A percentile compares a stretch with the other conserved stretches of the same genome.
Conservation (phyloP, 1,284 basidiomycete genomes). For the Ceratobasidium sp. region DNA sequence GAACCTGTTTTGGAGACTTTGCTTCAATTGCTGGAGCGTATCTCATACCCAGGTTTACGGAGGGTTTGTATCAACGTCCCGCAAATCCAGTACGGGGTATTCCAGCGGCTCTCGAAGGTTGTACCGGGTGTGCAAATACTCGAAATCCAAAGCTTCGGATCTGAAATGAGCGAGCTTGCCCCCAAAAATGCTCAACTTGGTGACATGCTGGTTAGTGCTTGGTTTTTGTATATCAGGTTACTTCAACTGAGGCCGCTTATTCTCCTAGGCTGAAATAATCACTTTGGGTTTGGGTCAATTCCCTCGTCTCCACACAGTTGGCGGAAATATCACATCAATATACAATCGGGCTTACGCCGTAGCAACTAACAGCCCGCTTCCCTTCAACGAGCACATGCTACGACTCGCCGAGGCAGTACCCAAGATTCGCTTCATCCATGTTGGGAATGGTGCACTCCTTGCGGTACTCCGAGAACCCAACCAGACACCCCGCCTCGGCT, state of each 20-base stretch:
- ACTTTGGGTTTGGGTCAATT: conserved; percentile 15
- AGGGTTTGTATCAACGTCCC: not conserved
- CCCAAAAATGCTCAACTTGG: not conserved
- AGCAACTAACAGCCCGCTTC: not conserved
- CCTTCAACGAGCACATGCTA: not conserved
- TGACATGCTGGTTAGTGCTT: not conserved
- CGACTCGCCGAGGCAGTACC: not conserved
- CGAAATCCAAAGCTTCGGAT: not conserved
- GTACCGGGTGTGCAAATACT: not conserved
- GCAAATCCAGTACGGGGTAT: not conserved
- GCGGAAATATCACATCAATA: not conserved
- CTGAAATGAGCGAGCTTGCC: not conserved
- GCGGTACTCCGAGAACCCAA: not conserved
- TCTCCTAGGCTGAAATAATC: not conserved
- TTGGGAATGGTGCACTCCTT: conserved; percentile 3
- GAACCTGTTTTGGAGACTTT: not conserved
- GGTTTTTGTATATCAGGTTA: not conserved
- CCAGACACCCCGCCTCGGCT: not conserved
- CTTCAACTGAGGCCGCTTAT: not conserved
- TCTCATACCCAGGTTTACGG: not conserved
- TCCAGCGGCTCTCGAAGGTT: conserved; percentile 2
- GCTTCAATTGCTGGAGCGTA: not conserved
- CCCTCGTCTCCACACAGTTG: conserved; percentile 1
- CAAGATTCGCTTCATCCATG: conserved; percentile 2
- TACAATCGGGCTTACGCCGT: not conserved